Percentiles rank a stretch among this genome's conserved stretches.
Evolutionary conservation across 192 early-diverging fungal species (phyloP).

Genomic region (Diversispora epigaea): DNA sequence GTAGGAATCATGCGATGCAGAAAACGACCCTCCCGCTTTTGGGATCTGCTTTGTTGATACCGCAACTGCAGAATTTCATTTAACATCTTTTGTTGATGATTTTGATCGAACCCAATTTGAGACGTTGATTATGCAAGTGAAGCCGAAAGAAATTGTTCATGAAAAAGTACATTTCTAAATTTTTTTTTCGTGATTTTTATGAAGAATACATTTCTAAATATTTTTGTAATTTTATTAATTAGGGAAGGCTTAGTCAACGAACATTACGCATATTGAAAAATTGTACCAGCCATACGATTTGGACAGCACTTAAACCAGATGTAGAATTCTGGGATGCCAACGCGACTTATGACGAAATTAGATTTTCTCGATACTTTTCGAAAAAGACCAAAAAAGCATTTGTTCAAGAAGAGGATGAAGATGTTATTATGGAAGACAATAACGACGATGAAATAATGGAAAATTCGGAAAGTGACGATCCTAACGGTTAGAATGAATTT

Average conservation of each 20-base stretch:
- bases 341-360: constrained; percentile 61
- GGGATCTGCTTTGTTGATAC: constrained; percentile 96
- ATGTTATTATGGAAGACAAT: neutral
- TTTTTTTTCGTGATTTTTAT: neutral
- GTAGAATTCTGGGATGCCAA: constrained; percentile 68
- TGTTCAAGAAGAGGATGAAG: neutral
- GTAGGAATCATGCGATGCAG: constrained; percentile 40
- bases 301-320: constrained; percentile 67
- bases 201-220: too few relatives aligned
- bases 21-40: constrained; percentile 57
- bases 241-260: constrained; percentile 39
- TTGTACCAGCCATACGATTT: constrained; percentile 39
- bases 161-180: constrained; percentile 59
- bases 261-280: constrained; percentile 53
- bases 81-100: constrained; percentile 83
- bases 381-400: constrained; percentile 24
- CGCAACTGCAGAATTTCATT: constrained; percentile 85
- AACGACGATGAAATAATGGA: neutral
- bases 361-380: constrained; percentile 57
- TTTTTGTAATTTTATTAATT: too few relatives aligned
- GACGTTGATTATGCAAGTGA: constrained; percentile 89
- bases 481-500: too few relatives aligned
- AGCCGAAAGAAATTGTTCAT: constrained; percentile 87
- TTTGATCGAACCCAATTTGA: constrained; percentile 85
- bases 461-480: too few relatives aligned